Evolutionary conservation across 2,329 filamentous ascomycete species (phyloP), one percentile per base, ranked within the genome.

Genomic region (Phoma sp.): DNA sequence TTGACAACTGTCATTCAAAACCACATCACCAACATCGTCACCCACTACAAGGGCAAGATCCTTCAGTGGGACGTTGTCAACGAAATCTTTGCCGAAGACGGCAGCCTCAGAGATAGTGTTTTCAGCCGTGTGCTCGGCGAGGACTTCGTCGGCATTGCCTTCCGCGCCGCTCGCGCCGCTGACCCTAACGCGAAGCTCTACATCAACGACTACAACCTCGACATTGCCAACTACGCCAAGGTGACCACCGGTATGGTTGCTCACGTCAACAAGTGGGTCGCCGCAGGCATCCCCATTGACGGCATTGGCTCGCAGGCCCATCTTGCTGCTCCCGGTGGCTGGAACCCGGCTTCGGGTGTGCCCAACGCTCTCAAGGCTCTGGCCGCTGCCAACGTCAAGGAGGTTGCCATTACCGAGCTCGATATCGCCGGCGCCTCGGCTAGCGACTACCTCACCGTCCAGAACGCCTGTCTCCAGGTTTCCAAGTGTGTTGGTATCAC

Each of bases 191-290:
- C 86, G 4, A 88, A 87, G 77, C 78, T 91, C 35, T 92, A 90
- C 78, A 89, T 91, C 77, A 92, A 91, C 72, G 88, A 92, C 67
- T 81, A 80, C 71, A 82, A 89, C 76, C 82, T 89, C 42, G 87
- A 89, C 75, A 77, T 72, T 27, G 81, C 87, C 10, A 80, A 63
- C 60, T 80, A 82, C 62, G 78, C 82, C 58, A 91, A 92, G 78
- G 32, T 33, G 7, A 79, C 79, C n/a, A 75, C 74, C 11, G 79
- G 75, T 40, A 83, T 89, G 77, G 77, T 83, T 14, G 71, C 67
- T 22, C 79, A 86, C 67, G 87, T 91, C 66, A 84, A 84, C 72
- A 82, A 85, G 68, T 89, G 87, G 86, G 69, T 85, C 53, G 78
- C 80, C 0, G 79, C 78, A 1, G 88, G 87, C 38, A 74, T 86